Evolutionary conservation across 768 basidiomycete genomes (phyloP).

Genomic region (Paxillus involutus): DNA sequence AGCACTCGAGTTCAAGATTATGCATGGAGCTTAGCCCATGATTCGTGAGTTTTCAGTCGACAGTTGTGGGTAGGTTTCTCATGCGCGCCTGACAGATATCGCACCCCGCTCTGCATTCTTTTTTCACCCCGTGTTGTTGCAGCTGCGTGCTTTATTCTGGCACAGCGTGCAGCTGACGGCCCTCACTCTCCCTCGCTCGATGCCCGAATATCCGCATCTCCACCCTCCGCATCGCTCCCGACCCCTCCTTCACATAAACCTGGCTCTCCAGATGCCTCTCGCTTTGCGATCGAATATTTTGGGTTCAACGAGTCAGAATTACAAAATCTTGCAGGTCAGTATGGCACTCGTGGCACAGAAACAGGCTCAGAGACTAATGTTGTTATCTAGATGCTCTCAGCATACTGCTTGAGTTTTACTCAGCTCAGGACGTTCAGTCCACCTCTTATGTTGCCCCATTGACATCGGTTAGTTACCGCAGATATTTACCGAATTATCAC

Average conservation of each 20-base stretch:
- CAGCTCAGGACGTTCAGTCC: constrained; percentile 53
- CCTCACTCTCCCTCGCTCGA: constrained; percentile 74
- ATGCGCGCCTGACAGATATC: constrained; percentile 48
- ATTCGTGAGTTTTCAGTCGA: constrained; percentile 58
- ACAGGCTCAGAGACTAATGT: constrained; percentile 1
- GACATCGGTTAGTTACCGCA: constrained; percentile 42
- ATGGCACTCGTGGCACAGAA: neutral
- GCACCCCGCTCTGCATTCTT: constrained; percentile 76
- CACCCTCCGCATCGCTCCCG: constrained; percentile 74
- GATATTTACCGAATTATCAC: neutral
- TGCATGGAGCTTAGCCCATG: constrained; percentile 85
- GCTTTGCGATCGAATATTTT: constrained; percentile 68
- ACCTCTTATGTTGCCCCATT: constrained; percentile 54
- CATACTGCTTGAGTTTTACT: constrained; percentile 74
- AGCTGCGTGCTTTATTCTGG: constrained; percentile 74
- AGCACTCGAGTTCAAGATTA: constrained; percentile 60
- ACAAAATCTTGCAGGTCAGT: constrained; percentile 57
- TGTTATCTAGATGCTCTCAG: constrained; percentile 52
- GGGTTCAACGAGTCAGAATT: constrained; percentile 61
- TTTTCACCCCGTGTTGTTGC: constrained; percentile 72
- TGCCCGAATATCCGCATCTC: constrained; percentile 67
- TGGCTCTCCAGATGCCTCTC: constrained; percentile 65
- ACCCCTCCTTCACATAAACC: constrained; percentile 81
- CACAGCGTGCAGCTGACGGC: constrained; percentile 70
- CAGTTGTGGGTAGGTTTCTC: constrained; percentile 3